Base-by-base conservation (phyloP, 164 flowering plant genomes). In the Magnolia sinica region DNA sequence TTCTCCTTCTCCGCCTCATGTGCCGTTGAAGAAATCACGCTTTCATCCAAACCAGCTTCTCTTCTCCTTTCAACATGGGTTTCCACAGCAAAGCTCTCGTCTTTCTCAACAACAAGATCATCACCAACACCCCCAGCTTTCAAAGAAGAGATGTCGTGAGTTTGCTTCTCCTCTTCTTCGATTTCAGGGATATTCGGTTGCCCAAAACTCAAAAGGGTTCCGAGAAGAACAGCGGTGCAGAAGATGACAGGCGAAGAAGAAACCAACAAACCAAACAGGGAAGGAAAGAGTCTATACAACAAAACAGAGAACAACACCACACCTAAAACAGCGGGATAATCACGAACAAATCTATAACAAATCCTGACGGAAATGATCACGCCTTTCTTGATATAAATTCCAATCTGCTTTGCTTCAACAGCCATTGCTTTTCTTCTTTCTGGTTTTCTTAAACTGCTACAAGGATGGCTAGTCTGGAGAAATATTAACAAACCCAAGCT, bases 221-320 rank as follows among this genome's bases (percentile, higher is more conserved):
- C 97, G 75, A 95, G 95, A 80, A 95, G 87, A 84, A 87, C 78
- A 81, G 91, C 91, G 78, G 99, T 91, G 78, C 92, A 92, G 51
- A 91, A 81, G 81, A 95, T 81, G 79, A 93, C 90, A 83, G 99
- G 98, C 45, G 92, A 95, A 51, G 91, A 86, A 85, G 93, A 88
- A 5, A 91, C 76, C 81, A 93, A 80, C 27, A 90, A 74, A 22
- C 86, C 82, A 80, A 95, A 91, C 78, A 89, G 4, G 71, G 84
- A 76, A 73, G 99, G 99, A 76, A 81, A 87, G 61, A 84, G 86
- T 84, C 86, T 86, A 72, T 93, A 84, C 29, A 68, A 82, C 90
- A 73, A 59, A 81, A 64, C 45, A 84, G 55, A 74, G 72, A 81
- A 87, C 76, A 85, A 83, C 74, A 85, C 20, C 31, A 84, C 14